Percentiles rank a stretch among this genome's conserved stretches.
phyloP scores from a whole-genome alignment of 192 early-diverging fungal species.

The Podila epigama region DNA sequence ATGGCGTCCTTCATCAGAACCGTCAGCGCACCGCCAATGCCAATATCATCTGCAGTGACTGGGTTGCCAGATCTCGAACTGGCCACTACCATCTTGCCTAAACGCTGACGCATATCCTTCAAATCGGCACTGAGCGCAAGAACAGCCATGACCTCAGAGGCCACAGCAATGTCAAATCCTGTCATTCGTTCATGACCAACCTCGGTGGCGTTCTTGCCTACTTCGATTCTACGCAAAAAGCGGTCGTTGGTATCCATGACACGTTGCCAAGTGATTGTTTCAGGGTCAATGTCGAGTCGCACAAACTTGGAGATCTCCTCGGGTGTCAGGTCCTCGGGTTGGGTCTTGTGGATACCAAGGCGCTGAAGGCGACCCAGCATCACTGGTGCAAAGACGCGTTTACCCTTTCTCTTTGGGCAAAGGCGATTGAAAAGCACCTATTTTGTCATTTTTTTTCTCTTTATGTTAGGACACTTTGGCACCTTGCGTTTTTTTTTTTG shows the following conservation, averaged over 20 bases:
- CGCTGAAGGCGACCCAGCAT: constrained; percentile 84
- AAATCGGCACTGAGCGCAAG: constrained; percentile 92
- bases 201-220: constrained; percentile 91
- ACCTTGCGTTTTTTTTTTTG: too few relatives aligned
- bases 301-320: constrained; percentile 85
- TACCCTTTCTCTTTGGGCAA: constrained; percentile 87
- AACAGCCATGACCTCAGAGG: constrained; percentile 98
- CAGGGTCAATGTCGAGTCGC: constrained; percentile 92
- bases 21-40: constrained; percentile 92
- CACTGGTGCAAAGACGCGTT: constrained; percentile 79
- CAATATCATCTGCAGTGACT: constrained; percentile 95
- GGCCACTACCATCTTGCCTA: constrained; percentile 97
- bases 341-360: constrained; percentile 85
- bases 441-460: too few relatives aligned
- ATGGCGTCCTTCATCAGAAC: constrained; percentile 99
- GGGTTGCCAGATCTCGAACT: constrained; percentile 80
- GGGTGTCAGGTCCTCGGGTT: constrained; percentile 78
- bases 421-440: constrained; percentile 92
- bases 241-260: constrained; percentile 98
- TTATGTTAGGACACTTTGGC: too few relatives aligned
- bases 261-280: constrained; percentile 95
- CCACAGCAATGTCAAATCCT: constrained; percentile 98
- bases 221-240: constrained; percentile 90
- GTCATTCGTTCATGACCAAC: constrained; percentile 87
- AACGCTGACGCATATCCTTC: constrained; percentile 90